These are phyloP conservation scores for Penicillium sp. DNA, from an alignment of 2,329 filamentous ascomycete genomes.

Conservation along the genomic window DNA sequence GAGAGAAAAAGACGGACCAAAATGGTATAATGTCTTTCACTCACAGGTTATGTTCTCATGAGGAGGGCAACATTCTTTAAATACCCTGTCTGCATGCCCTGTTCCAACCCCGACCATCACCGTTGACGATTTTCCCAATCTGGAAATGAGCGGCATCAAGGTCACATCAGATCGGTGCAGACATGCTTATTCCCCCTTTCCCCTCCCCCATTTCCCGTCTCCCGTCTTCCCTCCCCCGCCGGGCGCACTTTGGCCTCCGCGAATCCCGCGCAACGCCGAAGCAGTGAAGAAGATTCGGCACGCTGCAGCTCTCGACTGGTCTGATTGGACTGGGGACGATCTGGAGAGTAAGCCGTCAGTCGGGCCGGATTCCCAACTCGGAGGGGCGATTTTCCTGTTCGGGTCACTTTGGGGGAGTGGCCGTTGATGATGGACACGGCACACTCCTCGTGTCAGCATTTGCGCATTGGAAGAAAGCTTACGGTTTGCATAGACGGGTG, in stretches of 20 bases:
- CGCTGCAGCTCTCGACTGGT: not conserved
- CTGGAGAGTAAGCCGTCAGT: not conserved
- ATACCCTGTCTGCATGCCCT: not conserved
- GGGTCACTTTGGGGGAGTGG: too few relatives aligned
- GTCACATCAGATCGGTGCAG: constrained; percentile 9
- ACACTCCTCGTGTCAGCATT: too few relatives aligned
- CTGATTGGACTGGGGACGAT: not conserved
- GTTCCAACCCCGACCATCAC: not conserved
- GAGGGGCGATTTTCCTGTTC: too few relatives aligned
- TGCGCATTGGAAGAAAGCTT: too few relatives aligned
- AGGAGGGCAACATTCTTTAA: not conserved
- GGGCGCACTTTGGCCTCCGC: not conserved
- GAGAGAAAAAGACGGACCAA: too few relatives aligned
- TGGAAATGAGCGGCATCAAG: constrained; percentile 10
- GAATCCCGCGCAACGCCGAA: not conserved
- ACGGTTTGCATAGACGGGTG: too few relatives aligned
- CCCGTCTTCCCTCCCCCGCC: too few relatives aligned
- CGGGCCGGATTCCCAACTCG: too few relatives aligned
- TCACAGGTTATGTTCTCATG: too few relatives aligned
- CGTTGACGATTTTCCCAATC: constrained; percentile 5
- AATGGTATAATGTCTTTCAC: too few relatives aligned
- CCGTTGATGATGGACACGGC: too few relatives aligned
- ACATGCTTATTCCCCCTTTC: not conserved
- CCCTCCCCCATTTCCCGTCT: not conserved
- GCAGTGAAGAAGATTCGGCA: not conserved